Percentiles rank a stretch among this genome's conserved stretches.
phyloP scores from a whole-genome alignment of 139 green algal genomes.

The Chlamydomonas sphaeroides region DNA sequence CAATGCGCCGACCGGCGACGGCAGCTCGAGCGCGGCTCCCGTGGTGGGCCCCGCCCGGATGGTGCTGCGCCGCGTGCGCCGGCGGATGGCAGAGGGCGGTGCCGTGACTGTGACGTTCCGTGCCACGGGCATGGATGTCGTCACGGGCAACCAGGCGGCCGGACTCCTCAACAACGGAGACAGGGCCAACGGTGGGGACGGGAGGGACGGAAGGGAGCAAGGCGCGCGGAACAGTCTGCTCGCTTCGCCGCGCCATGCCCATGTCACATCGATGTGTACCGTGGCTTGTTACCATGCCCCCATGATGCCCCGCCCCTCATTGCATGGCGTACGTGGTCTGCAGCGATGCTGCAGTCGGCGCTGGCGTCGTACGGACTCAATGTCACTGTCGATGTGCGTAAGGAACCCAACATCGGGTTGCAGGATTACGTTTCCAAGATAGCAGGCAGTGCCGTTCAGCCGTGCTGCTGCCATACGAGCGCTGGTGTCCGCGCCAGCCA shows the following conservation, averaged over 20 bases:
- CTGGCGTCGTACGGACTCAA: not conserved
- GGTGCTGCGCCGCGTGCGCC: not conserved
- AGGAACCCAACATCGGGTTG: too few species aligned
- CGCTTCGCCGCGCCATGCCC: too few species aligned
- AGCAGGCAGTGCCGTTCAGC: too few species aligned
- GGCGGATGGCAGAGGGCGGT: too few species aligned
- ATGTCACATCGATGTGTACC: not conserved
- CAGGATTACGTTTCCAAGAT: too few species aligned
- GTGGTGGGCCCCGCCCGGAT: not conserved
- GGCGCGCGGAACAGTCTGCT: too few species aligned
- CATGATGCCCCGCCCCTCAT: not conserved
- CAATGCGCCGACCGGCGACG: too few species aligned
- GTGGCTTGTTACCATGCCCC: not conserved
- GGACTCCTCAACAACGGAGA: constrained; percentile 19
- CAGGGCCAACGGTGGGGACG: not conserved
- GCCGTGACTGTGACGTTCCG: not conserved
- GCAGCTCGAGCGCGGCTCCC: too few species aligned
- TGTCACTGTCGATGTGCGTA: too few species aligned
- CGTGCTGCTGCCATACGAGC: too few species aligned
- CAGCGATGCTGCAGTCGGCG: too few species aligned
- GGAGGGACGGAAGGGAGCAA: not conserved
- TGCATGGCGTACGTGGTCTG: not conserved
- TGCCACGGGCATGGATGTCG: not conserved
- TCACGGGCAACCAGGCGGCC: constrained; percentile 6
- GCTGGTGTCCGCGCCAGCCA: too few species aligned